phyloP scores from a whole-genome alignment of 768 basidiomycete genomes.

The Phaeolepiota aurea region DNA sequence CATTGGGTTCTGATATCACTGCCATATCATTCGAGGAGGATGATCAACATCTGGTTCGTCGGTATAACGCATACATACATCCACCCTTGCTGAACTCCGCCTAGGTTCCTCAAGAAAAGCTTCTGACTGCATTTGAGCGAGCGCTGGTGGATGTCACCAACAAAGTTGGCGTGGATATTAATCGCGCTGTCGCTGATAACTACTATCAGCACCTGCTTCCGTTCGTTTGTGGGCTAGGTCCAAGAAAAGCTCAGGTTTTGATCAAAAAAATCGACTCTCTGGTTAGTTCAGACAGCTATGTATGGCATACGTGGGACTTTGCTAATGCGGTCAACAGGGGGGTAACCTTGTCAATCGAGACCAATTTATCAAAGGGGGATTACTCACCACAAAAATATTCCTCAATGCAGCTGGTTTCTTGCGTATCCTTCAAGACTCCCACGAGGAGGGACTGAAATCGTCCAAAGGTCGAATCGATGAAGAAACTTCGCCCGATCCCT shows the following conservation, averaged over 20 bases:
- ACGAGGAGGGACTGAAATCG: constrained; percentile 46
- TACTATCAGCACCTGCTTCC: constrained; percentile 88
- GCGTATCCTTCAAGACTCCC: constrained; percentile 58
- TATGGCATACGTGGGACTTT: too few relatives aligned
- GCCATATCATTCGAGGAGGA: constrained; percentile 82
- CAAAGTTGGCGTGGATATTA: constrained; percentile 93
- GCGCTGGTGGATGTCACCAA: constrained; percentile 87
- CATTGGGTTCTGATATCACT: constrained; percentile 76
- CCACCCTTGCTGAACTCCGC: background rate
- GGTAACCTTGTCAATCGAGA: constrained; percentile 81
- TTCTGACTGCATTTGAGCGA: constrained; percentile 74
- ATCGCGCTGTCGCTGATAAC: constrained; percentile 78
- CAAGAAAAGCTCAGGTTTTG: constrained; percentile 82
- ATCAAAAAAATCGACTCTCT: constrained; percentile 72
- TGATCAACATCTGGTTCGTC: constrained; percentile 73
- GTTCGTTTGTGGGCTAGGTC: constrained; percentile 89
- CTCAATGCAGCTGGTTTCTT: constrained; percentile 91
- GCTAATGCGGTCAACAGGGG: constrained; percentile 42
- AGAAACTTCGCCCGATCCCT: constrained; percentile 73
- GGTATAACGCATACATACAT: background rate
- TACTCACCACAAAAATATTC: constrained; percentile 84
- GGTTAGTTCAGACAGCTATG: constrained; percentile 45
- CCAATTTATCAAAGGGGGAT: constrained; percentile 74
- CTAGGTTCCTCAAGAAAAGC: constrained; percentile 81
- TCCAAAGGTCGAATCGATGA: constrained; percentile 60